Evolutionary conservation across 768 basidiomycete species (phyloP).

Genomic region (Coprinopsis sp.): DNA sequence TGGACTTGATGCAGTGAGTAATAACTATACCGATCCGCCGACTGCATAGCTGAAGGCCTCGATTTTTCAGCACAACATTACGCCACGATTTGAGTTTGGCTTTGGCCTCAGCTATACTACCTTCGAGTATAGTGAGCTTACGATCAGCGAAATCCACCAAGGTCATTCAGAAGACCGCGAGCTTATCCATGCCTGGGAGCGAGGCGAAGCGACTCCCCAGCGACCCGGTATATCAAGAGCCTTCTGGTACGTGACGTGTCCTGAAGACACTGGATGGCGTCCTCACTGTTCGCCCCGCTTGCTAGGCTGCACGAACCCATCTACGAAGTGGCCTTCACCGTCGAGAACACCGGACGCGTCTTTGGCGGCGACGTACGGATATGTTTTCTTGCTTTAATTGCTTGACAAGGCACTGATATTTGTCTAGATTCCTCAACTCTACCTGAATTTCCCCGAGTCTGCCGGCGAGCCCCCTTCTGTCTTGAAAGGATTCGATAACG

Average conservation of each 20-base stretch:
- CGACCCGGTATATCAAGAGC: conserved; percentile 58
- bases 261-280: not conserved
- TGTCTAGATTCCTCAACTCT: conserved; percentile 66
- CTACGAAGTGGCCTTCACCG: conserved; percentile 55
- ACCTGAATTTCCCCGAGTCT: conserved; percentile 59
- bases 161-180: conserved; percentile 35
- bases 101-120: conserved; percentile 84
- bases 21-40: too few relatives aligned
- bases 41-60: conserved; percentile 11
- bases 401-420: not conserved
- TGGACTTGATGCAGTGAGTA: conserved; percentile 61
- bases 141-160: conserved; percentile 36
- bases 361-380: conserved; percentile 62
- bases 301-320: conserved; percentile 64
- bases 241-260: conserved; percentile 39
- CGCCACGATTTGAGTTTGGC: conserved; percentile 85
- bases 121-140: conserved; percentile 65
- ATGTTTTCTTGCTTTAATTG: not conserved
- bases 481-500: conserved; percentile 65
- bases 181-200: conserved; percentile 49
- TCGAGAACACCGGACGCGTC: conserved; percentile 59
- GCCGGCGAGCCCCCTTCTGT: conserved; percentile 69
- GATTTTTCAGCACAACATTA: conserved; percentile 53
- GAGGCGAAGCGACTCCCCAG: conserved; percentile 49
- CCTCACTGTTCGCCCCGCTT: not conserved